Conservation (phyloP, 2,329 filamentous ascomycete species). For the Trichophyton benhamiae region DNA sequence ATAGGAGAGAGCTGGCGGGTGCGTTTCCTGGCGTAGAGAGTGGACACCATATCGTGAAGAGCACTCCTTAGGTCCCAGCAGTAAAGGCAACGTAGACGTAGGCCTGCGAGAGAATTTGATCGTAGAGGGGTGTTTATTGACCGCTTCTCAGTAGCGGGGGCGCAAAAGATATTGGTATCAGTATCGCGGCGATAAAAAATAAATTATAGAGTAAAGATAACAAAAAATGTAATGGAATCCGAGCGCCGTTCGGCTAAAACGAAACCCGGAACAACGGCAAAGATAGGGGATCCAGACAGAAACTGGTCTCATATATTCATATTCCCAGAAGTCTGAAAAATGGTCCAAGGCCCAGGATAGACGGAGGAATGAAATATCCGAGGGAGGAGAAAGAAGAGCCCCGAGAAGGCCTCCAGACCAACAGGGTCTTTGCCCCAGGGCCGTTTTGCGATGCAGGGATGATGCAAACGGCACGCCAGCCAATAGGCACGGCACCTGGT, state of each 20-base stretch:
- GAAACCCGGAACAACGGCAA: not conserved
- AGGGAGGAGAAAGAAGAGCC: not conserved
- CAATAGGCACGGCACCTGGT: not conserved
- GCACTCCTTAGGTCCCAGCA: not conserved
- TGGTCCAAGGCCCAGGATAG: not conserved
- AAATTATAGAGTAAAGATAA: not conserved
- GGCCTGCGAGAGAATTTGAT: not conserved
- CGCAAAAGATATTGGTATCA: not conserved
- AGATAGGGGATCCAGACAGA: not conserved
- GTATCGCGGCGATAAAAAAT: not conserved
- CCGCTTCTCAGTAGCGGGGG: not conserved
- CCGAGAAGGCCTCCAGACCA: not conserved
- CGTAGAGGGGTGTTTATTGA: not conserved
- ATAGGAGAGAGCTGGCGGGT: constrained; percentile 14
- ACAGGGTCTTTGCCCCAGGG: not conserved
- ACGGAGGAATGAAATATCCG: constrained; percentile 3
- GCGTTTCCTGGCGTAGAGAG: constrained; percentile 12
- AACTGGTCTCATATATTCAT: not conserved
- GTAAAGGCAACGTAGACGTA: not conserved
- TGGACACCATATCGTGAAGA: constrained; percentile 14
- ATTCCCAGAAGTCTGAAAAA: not conserved
- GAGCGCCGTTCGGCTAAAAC: not conserved
- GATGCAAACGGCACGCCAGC: not conserved
- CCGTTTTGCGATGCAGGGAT: not conserved
- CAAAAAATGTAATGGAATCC: not conserved